A percentile compares a stretch with the other conserved stretches of the same genome.
These are phyloP conservation scores for Tricholoma terreum DNA, from an alignment of 768 basidiomycete species.

Conservation along the genomic window DNA sequence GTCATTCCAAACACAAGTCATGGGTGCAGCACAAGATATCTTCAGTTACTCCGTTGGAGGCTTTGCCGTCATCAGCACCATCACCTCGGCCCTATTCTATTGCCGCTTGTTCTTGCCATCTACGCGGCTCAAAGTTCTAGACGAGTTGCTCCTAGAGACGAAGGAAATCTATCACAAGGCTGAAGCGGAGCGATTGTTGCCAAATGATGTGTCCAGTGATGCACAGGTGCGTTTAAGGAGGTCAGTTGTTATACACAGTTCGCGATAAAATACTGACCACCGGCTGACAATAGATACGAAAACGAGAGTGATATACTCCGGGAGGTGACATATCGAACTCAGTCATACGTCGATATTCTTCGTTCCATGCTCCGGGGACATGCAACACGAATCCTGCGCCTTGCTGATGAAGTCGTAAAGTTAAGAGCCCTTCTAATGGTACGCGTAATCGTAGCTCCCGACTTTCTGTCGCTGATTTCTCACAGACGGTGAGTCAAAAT, in stretches of 20 bases:
- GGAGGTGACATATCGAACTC: neutral
- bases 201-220: neutral
- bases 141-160: slow-evolving; percentile 4
- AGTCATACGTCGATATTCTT: neutral
- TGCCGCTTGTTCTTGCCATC: neutral
- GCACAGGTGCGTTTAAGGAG: neutral
- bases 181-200: neutral
- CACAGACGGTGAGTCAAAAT: no score
- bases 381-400: neutral
- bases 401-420: neutral
- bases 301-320: neutral
- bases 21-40: neutral
- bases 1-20: no score
- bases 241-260: no score
- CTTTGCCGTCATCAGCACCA: slow-evolving; percentile 3
- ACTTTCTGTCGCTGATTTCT: no score
- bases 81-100: neutral
- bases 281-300: neutral
- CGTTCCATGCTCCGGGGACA: neutral
- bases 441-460: no score
- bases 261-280: neutral
- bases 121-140: slow-evolving; percentile 1
- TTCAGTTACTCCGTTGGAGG: slow-evolving; percentile 10
- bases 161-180: neutral
- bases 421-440: neutral